Evolutionary conservation across 352 stramenopile genomes (phyloP), one percentile per base, ranked within the genome.

Genomic region (Pythium myriotylum): DNA sequence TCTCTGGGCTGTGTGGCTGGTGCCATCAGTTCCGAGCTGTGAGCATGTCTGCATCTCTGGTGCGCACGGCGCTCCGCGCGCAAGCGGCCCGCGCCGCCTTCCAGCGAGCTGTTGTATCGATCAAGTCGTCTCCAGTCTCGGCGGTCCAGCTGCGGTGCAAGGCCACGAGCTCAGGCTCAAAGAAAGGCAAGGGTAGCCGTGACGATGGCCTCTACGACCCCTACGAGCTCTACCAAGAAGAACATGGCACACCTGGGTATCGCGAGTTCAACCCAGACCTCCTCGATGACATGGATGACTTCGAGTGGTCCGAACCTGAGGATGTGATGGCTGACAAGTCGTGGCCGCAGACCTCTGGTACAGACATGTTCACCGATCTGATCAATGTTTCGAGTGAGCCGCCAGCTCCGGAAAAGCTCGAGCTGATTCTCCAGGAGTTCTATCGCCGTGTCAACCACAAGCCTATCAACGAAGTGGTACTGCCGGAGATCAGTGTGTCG

Each of bases 311-410:
- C 52, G 84, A 92, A 63, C 81, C 82, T 4, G 83, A 86, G 51
- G 68, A 88, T 39, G 76, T 95, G 72, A 95, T 95, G 86, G 83
- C 84, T 33, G 86, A 95, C 73, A 95, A 95, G 72, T 92, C 81
- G 65, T 95, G 86, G 86, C 86, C 86, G 1, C 62, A 77, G 42
- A 95, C 86, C 16, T 84, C 84, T 1, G 83, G 81, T 67, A 77
- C 84, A 14, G 83, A 95, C 43, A 64, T 94, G 55, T 95, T 92
- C 59, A 64, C 70, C 50, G 86, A 95, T 67, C 67, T 95, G 67
- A 69, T 93, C 60, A 93, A 95, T 70, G 77, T 95, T 35, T 75
- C 81, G 47, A 71, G 52, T 51, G 74, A 84, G 54, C 68, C 72
- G 33, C 73, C 74, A 8, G 76, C 62, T 14, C 78, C 72, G 22